Conservation (phyloP, 2,329 filamentous ascomycete species). For the Diaporthe batatas region DNA sequence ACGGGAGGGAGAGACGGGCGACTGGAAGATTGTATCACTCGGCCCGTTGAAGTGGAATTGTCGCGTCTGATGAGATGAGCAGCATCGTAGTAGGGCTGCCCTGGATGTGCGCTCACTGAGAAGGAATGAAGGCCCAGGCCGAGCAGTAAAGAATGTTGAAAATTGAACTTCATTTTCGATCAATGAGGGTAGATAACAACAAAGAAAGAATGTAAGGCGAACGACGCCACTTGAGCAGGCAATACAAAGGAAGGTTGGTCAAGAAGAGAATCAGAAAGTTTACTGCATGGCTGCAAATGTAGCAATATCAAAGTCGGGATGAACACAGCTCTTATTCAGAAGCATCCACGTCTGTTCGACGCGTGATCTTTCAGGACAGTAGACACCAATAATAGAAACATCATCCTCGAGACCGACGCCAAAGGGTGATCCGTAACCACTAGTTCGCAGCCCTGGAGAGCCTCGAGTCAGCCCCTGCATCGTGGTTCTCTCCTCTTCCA, state of each 20-base stretch:
- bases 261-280: background rate
- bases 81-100: conserved; percentile 3
- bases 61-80: conserved; percentile 16
- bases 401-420: conserved; percentile 1
- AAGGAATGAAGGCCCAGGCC: conserved; percentile 4
- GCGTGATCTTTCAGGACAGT: background rate
- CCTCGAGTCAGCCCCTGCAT: background rate
- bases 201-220: conserved; percentile 6
- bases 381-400: conserved; percentile 5
- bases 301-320: background rate
- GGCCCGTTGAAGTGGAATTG: conserved; percentile 6
- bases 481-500: background rate
- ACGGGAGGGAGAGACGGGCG: conserved; percentile 7
- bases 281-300: background rate
- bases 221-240: conserved; percentile 4
- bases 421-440: background rate
- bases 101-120: background rate
- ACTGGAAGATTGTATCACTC: background rate
- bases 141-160: conserved; percentile 6
- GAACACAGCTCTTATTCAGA: conserved; percentile 8
- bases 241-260: background rate
- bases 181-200: background rate
- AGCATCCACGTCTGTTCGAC: background rate
- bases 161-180: conserved; percentile 27
- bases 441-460: conserved; percentile 10